Evolutionary conservation across 2,329 filamentous ascomycete species (phyloP), one percentile per base, ranked within the genome.

Genomic region (Fusarium citri): DNA sequence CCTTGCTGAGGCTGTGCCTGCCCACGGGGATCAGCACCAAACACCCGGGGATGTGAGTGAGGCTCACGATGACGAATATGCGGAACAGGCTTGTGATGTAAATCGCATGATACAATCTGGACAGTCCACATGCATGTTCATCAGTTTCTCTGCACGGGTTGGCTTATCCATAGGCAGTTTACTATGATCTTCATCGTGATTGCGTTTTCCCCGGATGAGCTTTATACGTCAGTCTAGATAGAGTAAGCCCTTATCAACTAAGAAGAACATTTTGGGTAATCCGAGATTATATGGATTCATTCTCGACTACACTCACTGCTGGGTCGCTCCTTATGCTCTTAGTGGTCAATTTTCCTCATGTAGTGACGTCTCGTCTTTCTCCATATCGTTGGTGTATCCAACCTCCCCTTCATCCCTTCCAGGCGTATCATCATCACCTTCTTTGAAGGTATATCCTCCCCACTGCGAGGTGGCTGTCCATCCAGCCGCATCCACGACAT

Each of bases 401-500:
- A 22, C 43, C 34, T 63, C 46, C 7, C 26, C 37, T 43, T 41
- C n/a, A 11, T 30, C 26, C n/a, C n/a, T 34, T 26, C 18, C 34
- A 14, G 22, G 8, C 14, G 15, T 42, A 3, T 56, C 31, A 42
- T 34, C 50, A 22, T 68, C 46, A 8, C 42, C 41, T 42, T 75
- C 73, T 30, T 72, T 64, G 74, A 86, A 86, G 16, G 66, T 71
- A 71, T 87, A 86, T 8, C 75, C 74, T 60, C 86, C 87, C 85
- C 85, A 88, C 31, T 77, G 77, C 23, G 84, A 87, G 40, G 71
- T 77, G 16, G 81, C 86, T 26, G 78, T 72, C 86, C 85, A 88
- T 3, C 81, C 82, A 30, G 81, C 79, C 15, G 67, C 76, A 26
- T 84, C 81, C 4, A 84, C 83, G 12, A 76, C 80, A 22, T 74